Base-by-base conservation (phyloP, 495 filamentous ascomycete species). In the Penicillium psychrofluorescens region DNA sequence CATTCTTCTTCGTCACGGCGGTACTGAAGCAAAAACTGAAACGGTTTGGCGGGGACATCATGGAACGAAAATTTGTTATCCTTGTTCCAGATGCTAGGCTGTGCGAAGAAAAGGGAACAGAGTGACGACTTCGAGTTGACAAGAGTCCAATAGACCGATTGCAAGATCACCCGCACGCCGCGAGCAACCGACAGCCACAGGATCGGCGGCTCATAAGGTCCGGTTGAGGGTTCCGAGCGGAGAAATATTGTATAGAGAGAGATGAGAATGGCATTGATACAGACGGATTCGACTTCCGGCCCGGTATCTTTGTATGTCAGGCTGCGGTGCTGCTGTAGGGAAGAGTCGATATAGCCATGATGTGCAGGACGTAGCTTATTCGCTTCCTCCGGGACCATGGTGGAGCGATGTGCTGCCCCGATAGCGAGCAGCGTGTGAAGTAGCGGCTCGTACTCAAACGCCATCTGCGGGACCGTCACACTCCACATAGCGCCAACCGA, bases 401-500 rank as follows among this genome's bases (percentile, higher is more conserved):
- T 51, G 6, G 47, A 39, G 7, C 54, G 52, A 16, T 59, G 51
- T 5, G 49, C 52, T 11, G 52, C 55, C 0, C 49, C 41, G n/a
- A 55, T 11, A 5, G 52, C 55, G 27, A 55, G 49, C 29, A 59
- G 34, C n/a, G 53, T 56, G 41, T 58, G 53, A 13, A 55, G 46
- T 36, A 59, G 55, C 29, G 52, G 52, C 36, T 55, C 44, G 29
- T 55, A 53, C 15, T 59, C 55, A 31, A 59, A 55, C 8, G 55
- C 49, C 55, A 59, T 47, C 11, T 53, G 35, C 9, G 55, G 55
- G 4, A 55, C 53, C 14, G 46, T 38, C 8, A 54, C 22, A 35
- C 36, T 46, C 54, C 54, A 57, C 49, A 52, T 56, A 8, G 48
- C 35, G 28, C 36, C 41, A 27, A 50, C 49, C 5, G 46, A 37